Evolutionary conservation across 345 rosid species (phyloP), one percentile per base, ranked within the genome.

Genomic region (Trapa bicornis): DNA sequence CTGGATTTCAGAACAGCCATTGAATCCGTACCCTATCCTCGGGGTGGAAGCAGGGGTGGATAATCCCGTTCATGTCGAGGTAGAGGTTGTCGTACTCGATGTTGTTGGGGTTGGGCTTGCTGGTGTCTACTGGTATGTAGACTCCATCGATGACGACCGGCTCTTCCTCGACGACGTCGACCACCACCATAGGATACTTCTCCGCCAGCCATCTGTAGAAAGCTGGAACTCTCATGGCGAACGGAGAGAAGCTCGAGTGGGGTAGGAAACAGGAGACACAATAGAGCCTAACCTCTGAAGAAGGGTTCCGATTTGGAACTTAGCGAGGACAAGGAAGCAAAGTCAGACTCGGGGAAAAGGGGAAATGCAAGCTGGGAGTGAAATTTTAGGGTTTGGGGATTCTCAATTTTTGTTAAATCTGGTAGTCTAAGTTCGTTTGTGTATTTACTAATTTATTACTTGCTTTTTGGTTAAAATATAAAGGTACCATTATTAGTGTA

Each of bases 1-100:
- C 38, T 60, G 64, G 6, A 14, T 60, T 60, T 13, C 63, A 37
- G 7, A 16, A 2, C 3, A 36, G 12, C 7, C 43, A 41, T 41
- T 41, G 43, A 58, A 32, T 36, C 3, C 77, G 61, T 85, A 93
- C 98, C 68, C 82, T 80, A 67, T 91, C 96, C 71, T 94, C 97
- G 36, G 99, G 99, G 48, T 94, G 99, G 67, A 94, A 94, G 74
- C 99, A 94, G 5, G 99, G 99, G 52, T 94, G 99, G 62, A 94
- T 87, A 71, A 94, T 94, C 83, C 96, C 96, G 76, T 94, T 94
- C 99, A 91, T 94, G 57, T 94, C 99, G 81, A 94, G 99, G 78
- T 91, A 94, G 35, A 94, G 78, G 78, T 91, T 91, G 67, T 94
- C 99, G 69, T 75, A 94, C 72, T 94, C 97, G 60, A 86, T 17